phyloP scores from a whole-genome alignment of 2,329 filamentous ascomycete genomes.

The Pseudogymnoascus sp. region DNA sequence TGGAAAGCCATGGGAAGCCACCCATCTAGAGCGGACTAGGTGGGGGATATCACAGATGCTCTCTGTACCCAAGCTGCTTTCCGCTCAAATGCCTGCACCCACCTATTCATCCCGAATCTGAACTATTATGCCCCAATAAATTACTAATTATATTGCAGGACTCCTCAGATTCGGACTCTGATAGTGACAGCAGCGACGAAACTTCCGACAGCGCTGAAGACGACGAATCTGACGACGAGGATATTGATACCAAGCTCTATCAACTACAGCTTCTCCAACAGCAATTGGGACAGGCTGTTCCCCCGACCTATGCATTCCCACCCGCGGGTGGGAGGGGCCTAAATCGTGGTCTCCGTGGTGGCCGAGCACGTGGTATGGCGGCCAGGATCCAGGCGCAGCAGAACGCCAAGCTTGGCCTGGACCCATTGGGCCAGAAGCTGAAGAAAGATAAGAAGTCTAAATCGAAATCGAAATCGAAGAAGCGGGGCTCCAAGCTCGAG shows the following conservation, averaged over 20 bases:
- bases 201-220: conserved; percentile 27
- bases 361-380: conserved; percentile 15
- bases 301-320: conserved; percentile 12
- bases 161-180: conserved; percentile 24
- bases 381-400: conserved; percentile 20
- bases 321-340: conserved; percentile 10
- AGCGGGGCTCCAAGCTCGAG: conserved; percentile 46
- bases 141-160: conserved; percentile 18
- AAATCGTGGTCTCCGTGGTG: conserved; percentile 13
- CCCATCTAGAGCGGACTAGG: too few species aligned
- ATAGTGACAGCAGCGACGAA: conserved; percentile 24
- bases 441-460: conserved; percentile 35
- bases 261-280: conserved; percentile 23
- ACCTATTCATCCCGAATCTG: too few species aligned
- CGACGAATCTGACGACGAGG: conserved; percentile 27
- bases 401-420: conserved; percentile 22
- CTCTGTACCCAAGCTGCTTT: too few species aligned
- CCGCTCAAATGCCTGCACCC: too few species aligned
- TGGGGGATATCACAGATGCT: too few species aligned
- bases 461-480: conserved; percentile 31
- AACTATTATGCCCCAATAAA: not conserved
- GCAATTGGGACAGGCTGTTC: conserved; percentile 16
- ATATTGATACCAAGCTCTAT: conserved; percentile 24
- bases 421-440: conserved; percentile 21
- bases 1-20: too few species aligned